Percentiles rank a stretch among this genome's conserved stretches.
phyloP scores from a whole-genome alignment of 2,329 filamentous ascomycete species.

The Sphaerostilbella broomeana region DNA sequence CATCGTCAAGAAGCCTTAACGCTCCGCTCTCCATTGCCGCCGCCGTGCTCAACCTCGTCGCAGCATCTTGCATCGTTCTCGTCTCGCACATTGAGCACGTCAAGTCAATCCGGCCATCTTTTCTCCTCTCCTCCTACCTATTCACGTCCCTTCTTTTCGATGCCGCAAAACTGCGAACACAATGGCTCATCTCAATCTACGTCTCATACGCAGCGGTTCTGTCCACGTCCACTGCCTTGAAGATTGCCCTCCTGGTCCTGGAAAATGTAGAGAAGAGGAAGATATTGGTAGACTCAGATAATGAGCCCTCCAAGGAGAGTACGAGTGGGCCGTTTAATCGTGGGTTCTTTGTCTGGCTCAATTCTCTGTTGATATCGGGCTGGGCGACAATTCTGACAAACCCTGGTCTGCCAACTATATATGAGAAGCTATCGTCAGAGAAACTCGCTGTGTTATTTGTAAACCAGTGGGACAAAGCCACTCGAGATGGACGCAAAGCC shows the following conservation, averaged over 20 bases:
- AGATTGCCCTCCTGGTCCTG: slow-evolving; percentile 21
- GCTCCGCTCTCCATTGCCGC: slow-evolving; percentile 25
- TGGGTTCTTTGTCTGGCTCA: slow-evolving; percentile 29
- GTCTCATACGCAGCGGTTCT: slow-evolving; percentile 20
- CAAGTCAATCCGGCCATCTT: slow-evolving; percentile 28
- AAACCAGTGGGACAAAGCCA: slow-evolving; percentile 19
- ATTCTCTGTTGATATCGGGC: slow-evolving; percentile 41
- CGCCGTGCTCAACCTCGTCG: slow-evolving; percentile 23
- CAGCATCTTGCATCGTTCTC: slow-evolving; percentile 22
- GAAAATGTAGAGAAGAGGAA: slow-evolving; percentile 27
- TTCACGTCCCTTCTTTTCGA: slow-evolving; percentile 28
- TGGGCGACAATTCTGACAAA: slow-evolving; percentile 32
- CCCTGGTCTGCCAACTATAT: slow-evolving; percentile 23
- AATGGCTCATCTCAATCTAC: slow-evolving; percentile 26
- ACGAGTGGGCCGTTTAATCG: slow-evolving; percentile 34
- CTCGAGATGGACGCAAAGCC: slow-evolving; percentile 16
- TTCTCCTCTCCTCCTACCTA: slow-evolving; percentile 25
- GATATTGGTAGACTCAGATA: slow-evolving; percentile 33
- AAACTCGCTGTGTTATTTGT: slow-evolving; percentile 21
- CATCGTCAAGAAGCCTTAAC: slow-evolving; percentile 20
- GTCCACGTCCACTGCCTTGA: slow-evolving; percentile 19
- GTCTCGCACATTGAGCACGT: slow-evolving; percentile 27
- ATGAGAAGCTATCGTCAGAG: slow-evolving; percentile 25
- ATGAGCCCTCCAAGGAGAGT: slow-evolving; percentile 40
- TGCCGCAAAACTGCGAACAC: slow-evolving; percentile 25